phyloP scores from a whole-genome alignment of 768 basidiomycete species.

The Leccinum disarticulatum region DNA sequence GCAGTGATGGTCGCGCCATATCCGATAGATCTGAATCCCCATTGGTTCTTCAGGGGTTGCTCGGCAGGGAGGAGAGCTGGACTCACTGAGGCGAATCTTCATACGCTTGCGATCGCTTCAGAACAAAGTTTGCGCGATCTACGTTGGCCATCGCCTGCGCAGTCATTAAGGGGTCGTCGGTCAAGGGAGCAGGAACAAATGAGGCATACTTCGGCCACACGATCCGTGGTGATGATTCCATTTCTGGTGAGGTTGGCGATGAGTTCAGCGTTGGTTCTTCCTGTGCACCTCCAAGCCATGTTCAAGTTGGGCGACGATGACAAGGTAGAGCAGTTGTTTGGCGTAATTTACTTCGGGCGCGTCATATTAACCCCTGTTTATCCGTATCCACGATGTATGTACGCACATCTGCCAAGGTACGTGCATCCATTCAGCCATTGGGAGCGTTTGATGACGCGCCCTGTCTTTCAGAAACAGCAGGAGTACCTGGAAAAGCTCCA shows the following conservation, averaged over 20 bases:
- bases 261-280: conserved; percentile 69
- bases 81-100: conserved; percentile 73
- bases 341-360: conserved; percentile 3
- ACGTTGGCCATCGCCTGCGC: conserved; percentile 66
- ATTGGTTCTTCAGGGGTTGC: background rate
- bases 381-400: conserved; percentile 26
- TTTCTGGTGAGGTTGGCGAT: conserved; percentile 60
- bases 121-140: conserved; percentile 71
- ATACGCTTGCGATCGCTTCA: conserved; percentile 55
- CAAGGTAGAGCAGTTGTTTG: conserved; percentile 10
- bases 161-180: background rate
- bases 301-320: background rate
- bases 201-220: conserved; percentile 52
- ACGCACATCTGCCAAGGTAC: conserved; percentile 31
- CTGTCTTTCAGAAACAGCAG: conserved; percentile 46
- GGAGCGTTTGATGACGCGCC: background rate
- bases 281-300: conserved; percentile 86
- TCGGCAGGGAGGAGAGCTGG: conserved; percentile 28
- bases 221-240: conserved; percentile 56
- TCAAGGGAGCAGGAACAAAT: background rate
- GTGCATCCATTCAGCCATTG: background rate
- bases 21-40: conserved; percentile 60
- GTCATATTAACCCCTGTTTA: conserved; percentile 9
- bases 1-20: conserved; percentile 92
- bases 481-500: conserved; percentile 48